Conservation (phyloP, 768 basidiomycete genomes). For the Pholiota molesta region DNA sequence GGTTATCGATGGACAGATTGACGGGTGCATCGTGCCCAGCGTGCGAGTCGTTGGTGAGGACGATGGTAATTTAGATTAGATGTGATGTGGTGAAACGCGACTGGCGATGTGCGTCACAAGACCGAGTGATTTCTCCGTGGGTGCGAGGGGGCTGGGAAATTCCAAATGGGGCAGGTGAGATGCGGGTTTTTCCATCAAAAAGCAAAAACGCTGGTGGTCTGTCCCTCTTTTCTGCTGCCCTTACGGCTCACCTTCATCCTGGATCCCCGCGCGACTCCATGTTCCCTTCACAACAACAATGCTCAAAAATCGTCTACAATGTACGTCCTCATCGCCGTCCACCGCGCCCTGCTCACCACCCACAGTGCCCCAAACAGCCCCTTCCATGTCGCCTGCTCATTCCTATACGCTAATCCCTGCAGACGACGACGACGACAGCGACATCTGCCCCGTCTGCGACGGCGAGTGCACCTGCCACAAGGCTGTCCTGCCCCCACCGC, state of each 20-base stretch:
- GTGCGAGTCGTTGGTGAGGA: neutral
- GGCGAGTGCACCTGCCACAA: conserved; percentile 82
- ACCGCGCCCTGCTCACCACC: conserved; percentile 15
- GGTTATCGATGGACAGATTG: no score
- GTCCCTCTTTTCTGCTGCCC: conserved; percentile 1
- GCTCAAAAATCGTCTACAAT: conserved; percentile 42
- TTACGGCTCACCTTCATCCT: conserved; percentile 33
- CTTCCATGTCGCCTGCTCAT: conserved; percentile 70
- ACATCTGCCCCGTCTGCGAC: conserved; percentile 91
- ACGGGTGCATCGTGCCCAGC: neutral
- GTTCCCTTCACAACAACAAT: conserved; percentile 42
- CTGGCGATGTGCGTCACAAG: neutral
- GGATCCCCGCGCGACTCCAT: conserved; percentile 45
- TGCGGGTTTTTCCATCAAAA: conserved; percentile 11
- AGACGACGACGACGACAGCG: conserved; percentile 79
- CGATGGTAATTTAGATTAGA: neutral
- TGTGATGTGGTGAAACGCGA: neutral
- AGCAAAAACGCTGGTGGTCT: conserved; percentile 1
- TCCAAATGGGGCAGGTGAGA: conserved; percentile 7
- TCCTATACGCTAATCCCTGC: conserved; percentile 61
- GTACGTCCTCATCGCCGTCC: conserved; percentile 28
- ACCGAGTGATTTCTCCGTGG: conserved; percentile 2
- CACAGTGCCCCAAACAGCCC: conserved; percentile 46
- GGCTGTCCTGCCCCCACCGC: conserved; percentile 27
- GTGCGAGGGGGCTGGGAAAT: conserved; percentile 1